Percentiles rank a stretch among this genome's conserved stretches.
Conservation (phyloP, 1,284 basidiomycete species). For the Apiotrichum sp. region DNA sequence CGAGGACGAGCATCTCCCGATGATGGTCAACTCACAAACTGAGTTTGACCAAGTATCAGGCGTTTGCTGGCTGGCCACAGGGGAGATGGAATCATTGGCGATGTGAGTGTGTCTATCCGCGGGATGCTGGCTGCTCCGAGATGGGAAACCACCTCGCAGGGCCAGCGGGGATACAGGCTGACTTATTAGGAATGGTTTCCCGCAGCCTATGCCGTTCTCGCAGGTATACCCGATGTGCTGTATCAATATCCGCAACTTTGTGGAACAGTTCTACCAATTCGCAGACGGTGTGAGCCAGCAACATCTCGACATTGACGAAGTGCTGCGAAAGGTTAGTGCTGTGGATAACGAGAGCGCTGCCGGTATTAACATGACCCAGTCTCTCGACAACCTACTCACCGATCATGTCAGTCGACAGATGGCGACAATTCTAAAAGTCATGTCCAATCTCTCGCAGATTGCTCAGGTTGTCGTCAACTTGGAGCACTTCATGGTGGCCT, state of each 20-base stretch:
- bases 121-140: too few species aligned
- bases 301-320: slow-evolving; percentile 84
- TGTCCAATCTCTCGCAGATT: slow-evolving; percentile 80
- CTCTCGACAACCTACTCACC: slow-evolving; percentile 77
- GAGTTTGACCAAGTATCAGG: slow-evolving; percentile 73
- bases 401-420: slow-evolving; percentile 76
- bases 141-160: too few species aligned
- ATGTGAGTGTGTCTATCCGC: slow-evolving; percentile 50
- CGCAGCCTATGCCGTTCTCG: slow-evolving; percentile 84
- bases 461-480: slow-evolving; percentile 91
- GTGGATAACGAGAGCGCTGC: not conserved
- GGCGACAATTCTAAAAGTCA: slow-evolving; percentile 61
- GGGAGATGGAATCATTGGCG: slow-evolving; percentile 59
- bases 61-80: slow-evolving; percentile 75
- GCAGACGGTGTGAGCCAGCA: slow-evolving; percentile 89
- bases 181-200: slow-evolving; percentile 58
- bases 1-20: slow-evolving; percentile 86
- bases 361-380: slow-evolving; percentile 50
- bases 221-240: slow-evolving; percentile 92
- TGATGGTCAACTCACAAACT: slow-evolving; percentile 67
- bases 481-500: slow-evolving; percentile 85
- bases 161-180: slow-evolving; percentile 5
- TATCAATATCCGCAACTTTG: slow-evolving; percentile 88
- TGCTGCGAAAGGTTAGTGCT: slow-evolving; percentile 72
- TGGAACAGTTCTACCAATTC: slow-evolving; percentile 95